These are phyloP conservation scores for Raphanus hybrid DNA, from an alignment of 441 rosid genomes.

Conservation along the genomic window DNA sequence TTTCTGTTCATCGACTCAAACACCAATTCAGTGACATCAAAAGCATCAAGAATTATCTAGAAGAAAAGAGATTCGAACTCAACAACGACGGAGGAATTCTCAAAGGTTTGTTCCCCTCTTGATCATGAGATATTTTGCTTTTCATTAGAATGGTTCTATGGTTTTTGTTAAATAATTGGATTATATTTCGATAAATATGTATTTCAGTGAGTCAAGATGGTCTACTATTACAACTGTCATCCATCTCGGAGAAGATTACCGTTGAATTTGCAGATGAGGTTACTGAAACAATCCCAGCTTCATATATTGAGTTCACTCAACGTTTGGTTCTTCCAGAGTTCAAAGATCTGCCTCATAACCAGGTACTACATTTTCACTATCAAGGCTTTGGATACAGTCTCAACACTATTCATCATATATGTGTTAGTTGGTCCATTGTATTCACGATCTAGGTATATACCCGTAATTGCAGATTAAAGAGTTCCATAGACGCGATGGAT, in stretches of 20 bases:
- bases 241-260: slow-evolving; percentile 66
- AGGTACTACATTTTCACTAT: slow-evolving; percentile 6
- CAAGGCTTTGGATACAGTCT: slow-evolving; percentile 1
- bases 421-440: slow-evolving; percentile 6
- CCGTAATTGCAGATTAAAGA: slow-evolving; percentile 55
- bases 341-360: slow-evolving; percentile 46
- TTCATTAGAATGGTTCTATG: neutral
- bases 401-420: neutral
- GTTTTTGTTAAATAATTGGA: neutral
- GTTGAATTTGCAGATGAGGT: slow-evolving; percentile 71
- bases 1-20: slow-evolving; percentile 51
- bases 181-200: slow-evolving; percentile 11
- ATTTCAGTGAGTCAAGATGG: slow-evolving; percentile 86
- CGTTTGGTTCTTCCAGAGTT: slow-evolving; percentile 77
- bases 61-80: slow-evolving; percentile 68
- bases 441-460: neutral
- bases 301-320: slow-evolving; percentile 87
- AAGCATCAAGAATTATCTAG: slow-evolving; percentile 56
- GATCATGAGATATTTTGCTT: neutral
- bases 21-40: slow-evolving; percentile 63
- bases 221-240: slow-evolving; percentile 81
- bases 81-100: slow-evolving; percentile 84
- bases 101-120: slow-evolving; percentile 59
- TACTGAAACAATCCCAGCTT: slow-evolving; percentile 62
- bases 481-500: slow-evolving; percentile 82